phyloP scores from a whole-genome alignment of 805 yeast species.

The Nakazawaea ernobii region DNA sequence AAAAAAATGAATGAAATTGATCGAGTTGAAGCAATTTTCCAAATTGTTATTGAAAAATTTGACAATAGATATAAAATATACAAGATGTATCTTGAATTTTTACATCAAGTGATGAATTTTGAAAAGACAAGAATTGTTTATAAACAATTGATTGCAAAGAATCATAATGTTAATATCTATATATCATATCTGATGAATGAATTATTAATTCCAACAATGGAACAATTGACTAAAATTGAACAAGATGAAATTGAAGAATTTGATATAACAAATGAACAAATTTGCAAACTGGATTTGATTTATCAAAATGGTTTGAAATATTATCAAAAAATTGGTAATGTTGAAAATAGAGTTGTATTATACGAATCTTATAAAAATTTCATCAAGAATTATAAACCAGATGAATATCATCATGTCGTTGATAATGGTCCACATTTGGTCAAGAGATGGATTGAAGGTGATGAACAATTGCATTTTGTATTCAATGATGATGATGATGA shows the following conservation, averaged over 20 bases:
- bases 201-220: constrained; percentile 52
- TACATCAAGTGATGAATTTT: constrained; percentile 30
- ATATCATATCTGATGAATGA: constrained; percentile 68
- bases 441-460: constrained; percentile 33
- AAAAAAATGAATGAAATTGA: constrained; percentile 58
- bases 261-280: constrained; percentile 38
- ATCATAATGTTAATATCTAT: constrained; percentile 42
- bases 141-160: constrained; percentile 30
- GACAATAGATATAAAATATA: constrained; percentile 15
- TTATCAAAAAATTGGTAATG: constrained; percentile 31
- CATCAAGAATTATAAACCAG: constrained; percentile 58
- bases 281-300: constrained; percentile 43
- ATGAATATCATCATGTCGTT: constrained; percentile 28
- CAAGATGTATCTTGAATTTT: constrained; percentile 12
- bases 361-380: constrained; percentile 60
- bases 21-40: constrained; percentile 59
- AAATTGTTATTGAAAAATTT: constrained; percentile 36
- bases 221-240: constrained; percentile 36
- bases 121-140: constrained; percentile 48
- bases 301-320: constrained; percentile 48
- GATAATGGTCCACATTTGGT: constrained; percentile 50
- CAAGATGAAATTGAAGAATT: constrained; percentile 37
- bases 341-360: constrained; percentile 44
- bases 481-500: constrained; percentile 67
- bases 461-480: constrained; percentile 49